Percentiles rank a stretch among this genome's conserved stretches.
These are phyloP conservation scores for Brettanomyces anomalus DNA, from an alignment of 805 yeast genomes.

Conservation along the genomic window DNA sequence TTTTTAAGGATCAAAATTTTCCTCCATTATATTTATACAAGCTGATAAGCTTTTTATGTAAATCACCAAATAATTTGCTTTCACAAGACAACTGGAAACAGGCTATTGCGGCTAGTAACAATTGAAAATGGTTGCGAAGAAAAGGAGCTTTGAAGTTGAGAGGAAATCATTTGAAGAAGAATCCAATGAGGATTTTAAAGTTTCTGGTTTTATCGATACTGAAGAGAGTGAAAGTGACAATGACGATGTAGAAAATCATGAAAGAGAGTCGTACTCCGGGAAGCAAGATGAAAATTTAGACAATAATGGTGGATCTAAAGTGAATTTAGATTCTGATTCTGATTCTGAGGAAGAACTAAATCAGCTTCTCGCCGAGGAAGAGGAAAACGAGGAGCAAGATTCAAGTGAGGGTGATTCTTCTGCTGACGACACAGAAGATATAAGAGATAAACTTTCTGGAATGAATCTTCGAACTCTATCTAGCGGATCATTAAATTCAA, in stretches of 20 bases:
- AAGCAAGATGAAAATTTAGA: conserved; percentile 13
- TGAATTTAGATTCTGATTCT: conserved; percentile 21
- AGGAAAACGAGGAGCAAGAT: conserved; percentile 29
- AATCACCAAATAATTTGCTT: neutral
- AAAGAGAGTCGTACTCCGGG: no score
- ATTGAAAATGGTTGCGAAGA: conserved; percentile 7
- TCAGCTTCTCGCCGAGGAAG: conserved; percentile 32
- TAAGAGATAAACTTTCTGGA: conserved; percentile 47
- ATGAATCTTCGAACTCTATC: conserved; percentile 43
- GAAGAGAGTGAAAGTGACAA: conserved; percentile 9
- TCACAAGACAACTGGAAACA: neutral
- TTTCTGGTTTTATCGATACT: conserved; percentile 24
- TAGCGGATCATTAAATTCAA: conserved; percentile 25
- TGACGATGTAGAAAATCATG: conserved; percentile 27
- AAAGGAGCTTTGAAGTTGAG: conserved; percentile 7
- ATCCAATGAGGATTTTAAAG: conserved; percentile 6
- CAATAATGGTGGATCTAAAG: conserved; percentile 13
- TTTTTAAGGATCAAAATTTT: neutral
- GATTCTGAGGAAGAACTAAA: conserved; percentile 61
- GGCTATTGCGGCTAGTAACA: no score
- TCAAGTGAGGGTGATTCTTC: conserved; percentile 40
- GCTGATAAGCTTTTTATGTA: neutral
- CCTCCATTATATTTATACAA: neutral
- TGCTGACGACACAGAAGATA: conserved; percentile 30
- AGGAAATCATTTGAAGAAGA: conserved; percentile 10